These are phyloP conservation scores for Venturiaceae sp. DNA, from an alignment of 2,329 filamentous ascomycete genomes.

Conservation along the genomic window DNA sequence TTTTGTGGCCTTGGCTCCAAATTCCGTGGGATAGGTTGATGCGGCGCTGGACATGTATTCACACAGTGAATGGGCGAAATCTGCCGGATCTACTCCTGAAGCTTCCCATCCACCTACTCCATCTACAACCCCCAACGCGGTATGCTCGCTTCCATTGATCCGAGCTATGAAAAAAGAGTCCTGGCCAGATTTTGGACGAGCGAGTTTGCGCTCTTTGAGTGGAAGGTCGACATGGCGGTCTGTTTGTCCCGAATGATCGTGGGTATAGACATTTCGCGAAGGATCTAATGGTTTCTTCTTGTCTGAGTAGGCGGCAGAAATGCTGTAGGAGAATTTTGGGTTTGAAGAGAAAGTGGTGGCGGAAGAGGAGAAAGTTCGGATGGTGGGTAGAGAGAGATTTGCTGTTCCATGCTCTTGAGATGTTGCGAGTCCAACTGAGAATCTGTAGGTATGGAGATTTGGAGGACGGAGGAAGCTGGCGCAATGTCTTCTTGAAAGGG, in stretches of 20 bases:
- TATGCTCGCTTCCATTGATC: constrained; percentile 49
- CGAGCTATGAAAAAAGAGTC: constrained; percentile 90
- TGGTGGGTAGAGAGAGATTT: background rate
- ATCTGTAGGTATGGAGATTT: background rate
- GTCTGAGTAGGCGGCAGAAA: constrained; percentile 30
- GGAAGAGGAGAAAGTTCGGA: constrained; percentile 5
- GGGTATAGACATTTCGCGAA: constrained; percentile 24
- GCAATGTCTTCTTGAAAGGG: constrained; percentile 3
- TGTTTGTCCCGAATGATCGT: constrained; percentile 11
- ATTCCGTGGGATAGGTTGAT: constrained; percentile 41
- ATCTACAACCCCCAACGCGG: constrained; percentile 85
- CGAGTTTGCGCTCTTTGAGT: constrained; percentile 40
- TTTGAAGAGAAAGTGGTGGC: constrained; percentile 1
- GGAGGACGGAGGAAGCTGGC: constrained; percentile 4
- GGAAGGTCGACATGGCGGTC: background rate
- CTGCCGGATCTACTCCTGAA: constrained; percentile 83
- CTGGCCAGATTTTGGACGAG: constrained; percentile 72
- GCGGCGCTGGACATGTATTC: constrained; percentile 81
- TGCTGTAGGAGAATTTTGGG: constrained; percentile 23
- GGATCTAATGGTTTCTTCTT: constrained; percentile 27
- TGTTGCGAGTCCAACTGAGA: background rate
- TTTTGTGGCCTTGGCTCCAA: constrained; percentile 12
- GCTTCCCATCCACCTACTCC: constrained; percentile 94
- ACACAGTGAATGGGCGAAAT: constrained; percentile 91
- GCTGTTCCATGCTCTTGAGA: background rate